Evolutionary conservation across 352 stramenopile species (phyloP).

Genomic region (Phytopythium litorale): DNA sequence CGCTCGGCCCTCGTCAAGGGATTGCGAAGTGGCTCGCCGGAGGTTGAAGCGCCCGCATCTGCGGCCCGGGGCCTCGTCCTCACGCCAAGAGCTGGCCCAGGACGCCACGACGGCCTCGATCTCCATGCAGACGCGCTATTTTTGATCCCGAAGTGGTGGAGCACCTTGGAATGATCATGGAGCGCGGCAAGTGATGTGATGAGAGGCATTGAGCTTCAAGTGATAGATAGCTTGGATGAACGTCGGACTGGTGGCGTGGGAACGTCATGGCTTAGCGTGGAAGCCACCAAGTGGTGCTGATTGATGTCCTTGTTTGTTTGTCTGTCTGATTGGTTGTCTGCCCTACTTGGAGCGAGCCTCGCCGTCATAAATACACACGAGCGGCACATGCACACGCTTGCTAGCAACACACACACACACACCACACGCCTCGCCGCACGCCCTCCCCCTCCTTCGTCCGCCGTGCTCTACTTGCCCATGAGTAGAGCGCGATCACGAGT

Average conservation of each 20-base stretch:
- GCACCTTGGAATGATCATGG: too few relatives aligned
- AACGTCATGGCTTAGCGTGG: too few relatives aligned
- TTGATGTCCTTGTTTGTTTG: background rate
- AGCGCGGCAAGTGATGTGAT: too few relatives aligned
- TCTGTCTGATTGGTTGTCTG: background rate
- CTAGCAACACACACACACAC: background rate
- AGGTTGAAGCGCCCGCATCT: background rate
- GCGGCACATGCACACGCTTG: slow-evolving; percentile 1
- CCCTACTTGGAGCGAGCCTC: slow-evolving; percentile 2
- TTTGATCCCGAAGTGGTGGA: background rate
- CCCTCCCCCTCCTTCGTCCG: background rate
- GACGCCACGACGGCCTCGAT: background rate
- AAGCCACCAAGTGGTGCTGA: too few relatives aligned
- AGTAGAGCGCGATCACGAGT: background rate
- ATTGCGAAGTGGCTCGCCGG: background rate
- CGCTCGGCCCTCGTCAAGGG: background rate
- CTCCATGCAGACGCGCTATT: background rate
- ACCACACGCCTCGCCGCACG: background rate
- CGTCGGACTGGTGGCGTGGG: too few relatives aligned
- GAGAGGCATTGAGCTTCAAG: too few relatives aligned
- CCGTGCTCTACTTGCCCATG: background rate
- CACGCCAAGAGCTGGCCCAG: background rate
- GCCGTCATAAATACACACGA: slow-evolving; percentile 9
- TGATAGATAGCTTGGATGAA: too few relatives aligned
- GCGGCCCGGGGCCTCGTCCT: background rate